Base-by-base conservation (phyloP, 345 rosid species). In the Euphorbia pulcherrima region DNA sequence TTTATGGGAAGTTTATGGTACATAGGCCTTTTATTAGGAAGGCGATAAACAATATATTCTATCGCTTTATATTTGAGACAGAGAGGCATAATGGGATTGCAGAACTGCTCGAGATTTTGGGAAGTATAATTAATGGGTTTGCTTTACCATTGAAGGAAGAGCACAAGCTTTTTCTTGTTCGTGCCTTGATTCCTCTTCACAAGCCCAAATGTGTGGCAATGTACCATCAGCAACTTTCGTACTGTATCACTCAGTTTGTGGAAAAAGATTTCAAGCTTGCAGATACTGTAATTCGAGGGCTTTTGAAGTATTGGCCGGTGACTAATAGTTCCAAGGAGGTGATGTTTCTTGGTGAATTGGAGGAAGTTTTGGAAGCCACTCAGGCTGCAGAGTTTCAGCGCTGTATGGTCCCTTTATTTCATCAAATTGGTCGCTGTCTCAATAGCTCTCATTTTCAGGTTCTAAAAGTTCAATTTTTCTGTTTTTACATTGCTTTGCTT, bases 381-480 rank as follows among this genome's bases (percentile, higher is more conserved):
- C 96, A 87, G 71, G 78, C 81, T 17, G 90, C 86, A 51, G 92
- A 89, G 77, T 89, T 89, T 67, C 96, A 89, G 40, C 88, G 89
- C 7, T 85, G 90, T 78, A 84, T 87, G 96, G 87, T 87, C 30
- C 86, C 90, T 57, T 74, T 87, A 27, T 89, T 85, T 67, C 83
- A 74, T 35, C 90, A 79, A 69, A 84, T 89, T 56, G 76, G 76
- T 11, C 75, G 82, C 48, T 87, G 96, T 72, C 85, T 89, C 67
- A 89, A 84, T 82, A 85, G 92, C 65, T 87, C 78, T 7, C 96
- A 89, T 81, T 89, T 89, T 83, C 96, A 89, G 96, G 92, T 89
- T 64, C 26, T 54, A 20, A 61, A 40, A 14, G 64, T 14, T 2
- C 24, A 65, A 56, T 62, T 26, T 41, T 52, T 40, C 10, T 61